These are phyloP conservation scores for Neurospora hispaniola DNA, from an alignment of 495 filamentous ascomycete genomes.

Conservation along the genomic window DNA sequence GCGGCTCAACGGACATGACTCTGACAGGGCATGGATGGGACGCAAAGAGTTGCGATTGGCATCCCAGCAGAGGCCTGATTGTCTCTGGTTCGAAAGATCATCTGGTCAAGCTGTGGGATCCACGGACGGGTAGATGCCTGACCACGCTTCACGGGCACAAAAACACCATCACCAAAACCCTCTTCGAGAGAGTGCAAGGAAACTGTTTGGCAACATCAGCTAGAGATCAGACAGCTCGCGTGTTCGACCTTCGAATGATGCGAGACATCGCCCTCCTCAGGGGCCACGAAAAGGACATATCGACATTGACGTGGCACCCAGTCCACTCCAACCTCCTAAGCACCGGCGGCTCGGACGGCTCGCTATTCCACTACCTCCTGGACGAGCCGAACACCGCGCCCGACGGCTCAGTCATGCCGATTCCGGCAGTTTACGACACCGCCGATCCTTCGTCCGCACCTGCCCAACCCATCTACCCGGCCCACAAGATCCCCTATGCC, in stretches of 20 bases:
- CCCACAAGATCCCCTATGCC: slow-evolving; percentile 72
- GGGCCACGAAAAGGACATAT: slow-evolving; percentile 92
- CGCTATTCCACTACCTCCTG: slow-evolving; percentile 82
- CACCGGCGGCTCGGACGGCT: slow-evolving; percentile 80
- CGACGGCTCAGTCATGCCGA: slow-evolving; percentile 58
- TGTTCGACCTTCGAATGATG: slow-evolving; percentile 98
- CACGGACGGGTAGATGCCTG: slow-evolving; percentile 74
- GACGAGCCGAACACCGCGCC: slow-evolving; percentile 79
- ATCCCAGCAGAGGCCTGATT: slow-evolving; percentile 86
- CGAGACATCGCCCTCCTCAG: slow-evolving; percentile 84
- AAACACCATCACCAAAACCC: slow-evolving; percentile 81
- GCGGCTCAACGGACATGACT: slow-evolving; percentile 65
- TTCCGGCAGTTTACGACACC: slow-evolving; percentile 49
- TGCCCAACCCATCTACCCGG: slow-evolving; percentile 78
- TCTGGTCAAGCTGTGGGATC: slow-evolving; percentile 95
- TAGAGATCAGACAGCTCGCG: slow-evolving; percentile 78
- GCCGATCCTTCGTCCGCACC: slow-evolving; percentile 66
- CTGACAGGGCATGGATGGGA: slow-evolving; percentile 92
- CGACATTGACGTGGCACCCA: slow-evolving; percentile 87
- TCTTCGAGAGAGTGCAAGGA: slow-evolving; percentile 74
- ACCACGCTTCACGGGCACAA: slow-evolving; percentile 97
- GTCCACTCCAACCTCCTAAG: slow-evolving; percentile 80
- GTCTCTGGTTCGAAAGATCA: slow-evolving; percentile 98
- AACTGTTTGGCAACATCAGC: slow-evolving; percentile 84
- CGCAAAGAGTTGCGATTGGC: slow-evolving; percentile 92